Evolutionary conservation across 2,329 filamentous ascomycete genomes (phyloP).

Genomic region (Monilinia polystroma): DNA sequence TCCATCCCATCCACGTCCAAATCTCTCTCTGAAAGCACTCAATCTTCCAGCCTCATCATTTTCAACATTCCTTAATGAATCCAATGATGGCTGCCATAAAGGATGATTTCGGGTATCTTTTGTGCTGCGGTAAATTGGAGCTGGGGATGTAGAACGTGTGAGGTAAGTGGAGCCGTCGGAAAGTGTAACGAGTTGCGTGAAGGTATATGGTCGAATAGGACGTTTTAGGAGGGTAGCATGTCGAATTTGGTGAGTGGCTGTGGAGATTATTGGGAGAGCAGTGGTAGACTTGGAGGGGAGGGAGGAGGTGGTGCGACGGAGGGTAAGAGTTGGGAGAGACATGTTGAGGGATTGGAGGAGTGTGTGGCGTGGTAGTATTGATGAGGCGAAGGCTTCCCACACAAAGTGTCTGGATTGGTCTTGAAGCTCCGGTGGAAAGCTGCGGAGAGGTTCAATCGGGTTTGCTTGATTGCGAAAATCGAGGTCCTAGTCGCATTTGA

Average conservation of each 20-base stretch:
- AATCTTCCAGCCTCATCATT: slow-evolving; percentile 91
- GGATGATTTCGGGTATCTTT: slow-evolving; percentile 90
- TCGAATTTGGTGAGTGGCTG: slow-evolving; percentile 45
- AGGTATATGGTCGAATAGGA: slow-evolving; percentile 90
- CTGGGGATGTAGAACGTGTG: slow-evolving; percentile 72
- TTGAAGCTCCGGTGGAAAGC: not conserved
- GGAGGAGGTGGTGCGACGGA: slow-evolving; percentile 28
- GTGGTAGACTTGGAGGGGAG: not conserved
- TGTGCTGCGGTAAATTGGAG: slow-evolving; percentile 55
- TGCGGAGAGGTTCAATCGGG: slow-evolving; percentile 26
- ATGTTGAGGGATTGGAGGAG: slow-evolving; percentile 17
- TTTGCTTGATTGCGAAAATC: not conserved
- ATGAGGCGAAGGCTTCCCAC: slow-evolving; percentile 6
- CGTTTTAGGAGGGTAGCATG: slow-evolving; percentile 83
- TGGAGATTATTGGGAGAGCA: not conserved
- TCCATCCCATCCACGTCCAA: slow-evolving; percentile 83
- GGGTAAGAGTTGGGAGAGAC: slow-evolving; percentile 30
- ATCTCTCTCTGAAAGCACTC: slow-evolving; percentile 79
- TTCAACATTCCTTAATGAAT: slow-evolving; percentile 82
- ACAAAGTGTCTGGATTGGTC: not conserved
- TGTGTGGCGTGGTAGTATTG: not conserved
- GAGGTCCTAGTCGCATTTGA: slow-evolving; percentile 6
- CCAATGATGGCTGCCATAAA: slow-evolving; percentile 85
- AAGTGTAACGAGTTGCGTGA: slow-evolving; percentile 92
- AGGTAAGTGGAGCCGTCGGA: slow-evolving; percentile 86